Evolutionary conservation across 2,329 filamentous ascomycete genomes (phyloP).

Genomic region (Fusarium sambucinum): DNA sequence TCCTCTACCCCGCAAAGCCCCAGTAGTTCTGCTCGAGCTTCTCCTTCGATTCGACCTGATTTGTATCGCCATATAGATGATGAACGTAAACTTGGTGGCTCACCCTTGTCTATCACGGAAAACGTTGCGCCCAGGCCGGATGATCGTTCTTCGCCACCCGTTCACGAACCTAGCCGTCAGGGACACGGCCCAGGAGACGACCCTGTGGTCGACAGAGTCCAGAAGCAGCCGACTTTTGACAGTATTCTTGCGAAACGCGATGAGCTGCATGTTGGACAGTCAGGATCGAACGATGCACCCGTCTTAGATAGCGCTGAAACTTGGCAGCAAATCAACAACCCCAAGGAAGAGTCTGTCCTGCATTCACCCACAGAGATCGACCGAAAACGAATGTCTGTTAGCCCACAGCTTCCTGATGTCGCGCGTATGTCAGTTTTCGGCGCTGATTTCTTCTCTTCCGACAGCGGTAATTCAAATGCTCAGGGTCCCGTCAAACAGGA

Average conservation of each 20-base stretch:
- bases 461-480: conserved; percentile 30
- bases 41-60: conserved; percentile 79
- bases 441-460: conserved; percentile 65
- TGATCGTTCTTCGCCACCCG: conserved; percentile 48
- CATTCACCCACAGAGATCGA: conserved; percentile 36
- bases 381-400: conserved; percentile 59
- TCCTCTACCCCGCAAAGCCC: conserved; percentile 45
- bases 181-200: conserved; percentile 8
- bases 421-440: conserved; percentile 71
- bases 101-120: conserved; percentile 68
- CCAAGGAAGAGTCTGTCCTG: conserved; percentile 17
- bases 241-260: conserved; percentile 41
- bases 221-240: conserved; percentile 41
- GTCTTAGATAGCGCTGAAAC: conserved; percentile 2
- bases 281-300: conserved; percentile 8
- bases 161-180: conserved; percentile 21
- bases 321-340: conserved; percentile 3
- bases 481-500: conserved; percentile 33
- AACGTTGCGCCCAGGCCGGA: conserved; percentile 56
- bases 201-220: conserved; percentile 15
- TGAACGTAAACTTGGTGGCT: conserved; percentile 68
- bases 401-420: conserved; percentile 69
- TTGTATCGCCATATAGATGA: conserved; percentile 80
- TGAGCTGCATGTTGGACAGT: conserved; percentile 7
- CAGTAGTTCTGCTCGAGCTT: conserved; percentile 57